Percentiles rank a stretch among this genome's conserved stretches.
phyloP scores from a whole-genome alignment of 1,284 basidiomycete genomes.

The Leccinum fallax region DNA sequence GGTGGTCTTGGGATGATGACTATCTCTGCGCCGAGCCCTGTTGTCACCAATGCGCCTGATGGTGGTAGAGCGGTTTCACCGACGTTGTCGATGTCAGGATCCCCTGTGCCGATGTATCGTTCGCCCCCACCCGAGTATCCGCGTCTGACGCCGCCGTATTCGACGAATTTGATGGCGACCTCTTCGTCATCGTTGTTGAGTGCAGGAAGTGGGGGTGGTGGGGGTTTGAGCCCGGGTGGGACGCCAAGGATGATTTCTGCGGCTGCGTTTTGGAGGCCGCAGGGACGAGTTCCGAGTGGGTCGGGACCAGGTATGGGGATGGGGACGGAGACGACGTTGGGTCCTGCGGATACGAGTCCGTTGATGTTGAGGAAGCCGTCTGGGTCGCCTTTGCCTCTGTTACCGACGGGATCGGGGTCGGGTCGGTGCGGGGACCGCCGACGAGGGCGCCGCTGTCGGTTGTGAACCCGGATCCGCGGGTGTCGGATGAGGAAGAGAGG shows the following conservation, averaged over 20 bases:
- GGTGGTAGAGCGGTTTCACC: slow-evolving; percentile 3
- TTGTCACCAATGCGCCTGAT: background rate
- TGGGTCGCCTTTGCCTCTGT: slow-evolving; percentile 15
- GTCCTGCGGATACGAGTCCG: slow-evolving; percentile 47
- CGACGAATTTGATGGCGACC: slow-evolving; percentile 30
- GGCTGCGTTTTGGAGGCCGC: slow-evolving; percentile 69
- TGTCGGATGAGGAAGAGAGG: slow-evolving; percentile 46
- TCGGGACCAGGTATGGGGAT: slow-evolving; percentile 3
- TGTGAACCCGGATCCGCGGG: slow-evolving; percentile 32
- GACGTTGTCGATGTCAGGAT: background rate
- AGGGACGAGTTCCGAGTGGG: slow-evolving; percentile 38
- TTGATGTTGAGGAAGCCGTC: slow-evolving; percentile 43
- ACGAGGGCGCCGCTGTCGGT: slow-evolving; percentile 26
- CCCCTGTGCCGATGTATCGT: slow-evolving; percentile 25
- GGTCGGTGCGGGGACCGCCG: slow-evolving; percentile 26
- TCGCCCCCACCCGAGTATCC: slow-evolving; percentile 42
- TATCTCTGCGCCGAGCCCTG: slow-evolving; percentile 5
- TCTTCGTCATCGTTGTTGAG: slow-evolving; percentile 39
- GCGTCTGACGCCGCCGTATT: slow-evolving; percentile 32
- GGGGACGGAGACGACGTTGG: background rate
- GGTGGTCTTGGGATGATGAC: slow-evolving; percentile 20
- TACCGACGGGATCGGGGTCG: slow-evolving; percentile 21
- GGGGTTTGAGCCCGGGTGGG: slow-evolving; percentile 10
- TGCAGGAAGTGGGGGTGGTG: slow-evolving; percentile 1
- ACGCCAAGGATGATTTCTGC: slow-evolving; percentile 64